Percentiles rank a stretch among this genome's conserved stretches.
These are phyloP conservation scores for Aspergillus melleus DNA, from an alignment of 2,329 filamentous ascomycete genomes.

Conservation along the genomic window DNA sequence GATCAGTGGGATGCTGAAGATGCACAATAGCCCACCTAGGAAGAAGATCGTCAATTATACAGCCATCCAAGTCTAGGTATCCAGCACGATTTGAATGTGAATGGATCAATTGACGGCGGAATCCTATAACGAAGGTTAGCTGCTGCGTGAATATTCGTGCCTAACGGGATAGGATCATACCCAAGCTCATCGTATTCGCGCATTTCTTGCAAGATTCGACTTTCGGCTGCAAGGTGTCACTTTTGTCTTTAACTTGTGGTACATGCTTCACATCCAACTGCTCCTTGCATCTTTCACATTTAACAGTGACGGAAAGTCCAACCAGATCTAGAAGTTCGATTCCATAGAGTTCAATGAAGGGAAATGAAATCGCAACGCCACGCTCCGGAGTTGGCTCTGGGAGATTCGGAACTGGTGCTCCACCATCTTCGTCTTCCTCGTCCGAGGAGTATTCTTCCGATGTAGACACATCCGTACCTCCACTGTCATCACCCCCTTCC, in stretches of 20 bases:
- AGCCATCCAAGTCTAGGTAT: constrained; percentile 74
- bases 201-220: constrained; percentile 58
- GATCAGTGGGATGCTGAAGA: not conserved
- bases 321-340: constrained; percentile 74
- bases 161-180: constrained; percentile 20
- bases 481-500: constrained; percentile 35
- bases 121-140: constrained; percentile 39
- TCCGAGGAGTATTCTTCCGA: constrained; percentile 43
- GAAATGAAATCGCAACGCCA: constrained; percentile 77
- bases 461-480: constrained; percentile 46
- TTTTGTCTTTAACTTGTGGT: constrained; percentile 52
- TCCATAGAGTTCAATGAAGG: constrained; percentile 71
- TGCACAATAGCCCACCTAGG: constrained; percentile 57
- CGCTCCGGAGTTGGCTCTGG: constrained; percentile 54
- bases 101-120: constrained; percentile 71
- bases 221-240: constrained; percentile 40
- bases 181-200: constrained; percentile 49
- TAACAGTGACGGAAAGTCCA: constrained; percentile 67
- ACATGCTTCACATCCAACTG: constrained; percentile 68
- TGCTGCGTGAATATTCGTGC: not conserved
- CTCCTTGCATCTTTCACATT: constrained; percentile 78
- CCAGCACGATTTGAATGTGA: constrained; percentile 71
- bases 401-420: constrained; percentile 34
- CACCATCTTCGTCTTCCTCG: constrained; percentile 46
- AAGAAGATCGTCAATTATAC: constrained; percentile 72